Percentiles rank a stretch among this genome's conserved stretches.
phyloP scores from a whole-genome alignment of 768 basidiomycete genomes.

The Serendipita vermifera region DNA sequence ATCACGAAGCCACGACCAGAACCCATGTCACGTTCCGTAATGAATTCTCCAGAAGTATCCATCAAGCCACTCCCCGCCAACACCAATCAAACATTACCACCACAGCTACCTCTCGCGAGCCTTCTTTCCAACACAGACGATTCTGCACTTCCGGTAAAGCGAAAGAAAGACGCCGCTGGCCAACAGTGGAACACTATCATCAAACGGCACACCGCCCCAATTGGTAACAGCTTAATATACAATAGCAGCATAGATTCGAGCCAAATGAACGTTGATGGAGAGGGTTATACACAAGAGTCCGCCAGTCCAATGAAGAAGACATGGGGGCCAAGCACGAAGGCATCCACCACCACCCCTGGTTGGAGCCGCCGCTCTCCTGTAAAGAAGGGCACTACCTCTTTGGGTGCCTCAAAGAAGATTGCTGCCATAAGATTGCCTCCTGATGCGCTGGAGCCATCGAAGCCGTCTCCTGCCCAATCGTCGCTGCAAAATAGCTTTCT shows the following conservation, averaged over 20 bases:
- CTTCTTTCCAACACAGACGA: neutral
- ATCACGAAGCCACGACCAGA: slow-evolving; percentile 48
- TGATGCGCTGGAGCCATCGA: too few species aligned
- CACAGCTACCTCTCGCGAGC: neutral
- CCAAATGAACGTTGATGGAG: too few species aligned
- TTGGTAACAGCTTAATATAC: too few species aligned
- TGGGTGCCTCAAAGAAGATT: too few species aligned
- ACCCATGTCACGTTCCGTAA: slow-evolving; percentile 15
- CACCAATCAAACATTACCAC: neutral
- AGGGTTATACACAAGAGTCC: too few species aligned
- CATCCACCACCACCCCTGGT: neutral
- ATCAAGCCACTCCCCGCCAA: neutral
- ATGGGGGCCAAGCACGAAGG: neutral
- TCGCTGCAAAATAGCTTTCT: too few species aligned
- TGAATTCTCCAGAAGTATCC: neutral
- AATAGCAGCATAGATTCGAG: too few species aligned
- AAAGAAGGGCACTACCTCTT: neutral
- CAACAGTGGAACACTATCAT: neutral
- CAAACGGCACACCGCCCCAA: too few species aligned
- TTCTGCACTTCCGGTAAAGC: neutral
- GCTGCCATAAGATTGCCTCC: too few species aligned
- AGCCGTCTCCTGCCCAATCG: too few species aligned
- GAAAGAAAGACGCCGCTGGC: neutral
- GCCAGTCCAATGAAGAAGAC: neutral
- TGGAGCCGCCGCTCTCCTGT: neutral